These are phyloP conservation scores for Penicillium odoratum DNA, from an alignment of 495 filamentous ascomycete species.

Conservation along the genomic window DNA sequence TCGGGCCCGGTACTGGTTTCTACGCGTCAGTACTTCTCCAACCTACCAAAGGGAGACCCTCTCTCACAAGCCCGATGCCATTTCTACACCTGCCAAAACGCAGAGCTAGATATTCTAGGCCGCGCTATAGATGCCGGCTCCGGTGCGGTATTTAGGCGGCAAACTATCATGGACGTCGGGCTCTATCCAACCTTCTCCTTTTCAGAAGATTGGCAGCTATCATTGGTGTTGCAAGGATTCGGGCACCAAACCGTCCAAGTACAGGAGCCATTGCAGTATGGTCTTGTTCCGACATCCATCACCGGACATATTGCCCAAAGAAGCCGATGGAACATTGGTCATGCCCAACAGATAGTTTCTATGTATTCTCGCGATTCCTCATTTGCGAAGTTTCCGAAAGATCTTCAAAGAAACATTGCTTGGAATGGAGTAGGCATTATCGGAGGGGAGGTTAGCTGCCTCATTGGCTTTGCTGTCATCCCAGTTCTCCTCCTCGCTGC, in stretches of 20 bases:
- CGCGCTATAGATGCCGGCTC: slow-evolving; percentile 44
- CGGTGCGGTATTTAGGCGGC: slow-evolving; percentile 48
- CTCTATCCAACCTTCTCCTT: slow-evolving; percentile 52
- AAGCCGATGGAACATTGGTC: slow-evolving; percentile 46
- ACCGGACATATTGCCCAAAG: slow-evolving; percentile 51
- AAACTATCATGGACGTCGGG: slow-evolving; percentile 44
- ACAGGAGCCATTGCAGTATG: slow-evolving; percentile 52
- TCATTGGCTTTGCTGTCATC: slow-evolving; percentile 23
- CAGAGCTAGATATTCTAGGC: slow-evolving; percentile 28
- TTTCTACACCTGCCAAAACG: slow-evolving; percentile 41
- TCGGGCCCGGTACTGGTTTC: slow-evolving; percentile 27
- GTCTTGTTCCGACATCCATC: slow-evolving; percentile 50
- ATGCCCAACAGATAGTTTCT: slow-evolving; percentile 33
- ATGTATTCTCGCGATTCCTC: slow-evolving; percentile 16
- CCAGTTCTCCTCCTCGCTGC: slow-evolving; percentile 22
- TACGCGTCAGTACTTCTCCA: slow-evolving; percentile 50
- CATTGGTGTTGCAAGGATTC: slow-evolving; percentile 41
- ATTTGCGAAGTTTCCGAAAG: slow-evolving; percentile 11
- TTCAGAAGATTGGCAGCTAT: slow-evolving; percentile 52
- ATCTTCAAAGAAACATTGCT: slow-evolving; percentile 29
- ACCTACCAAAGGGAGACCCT: slow-evolving; percentile 49
- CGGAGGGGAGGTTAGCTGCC: slow-evolving; percentile 16
- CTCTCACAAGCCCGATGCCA: slow-evolving; percentile 46
- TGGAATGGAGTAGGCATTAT: slow-evolving; percentile 29
- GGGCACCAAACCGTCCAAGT: slow-evolving; percentile 48